Percentiles rank a stretch among this genome's conserved stretches.
Conservation (phyloP, 139 green algal genomes). For the Chlamydomonas sphaeroides region DNA sequence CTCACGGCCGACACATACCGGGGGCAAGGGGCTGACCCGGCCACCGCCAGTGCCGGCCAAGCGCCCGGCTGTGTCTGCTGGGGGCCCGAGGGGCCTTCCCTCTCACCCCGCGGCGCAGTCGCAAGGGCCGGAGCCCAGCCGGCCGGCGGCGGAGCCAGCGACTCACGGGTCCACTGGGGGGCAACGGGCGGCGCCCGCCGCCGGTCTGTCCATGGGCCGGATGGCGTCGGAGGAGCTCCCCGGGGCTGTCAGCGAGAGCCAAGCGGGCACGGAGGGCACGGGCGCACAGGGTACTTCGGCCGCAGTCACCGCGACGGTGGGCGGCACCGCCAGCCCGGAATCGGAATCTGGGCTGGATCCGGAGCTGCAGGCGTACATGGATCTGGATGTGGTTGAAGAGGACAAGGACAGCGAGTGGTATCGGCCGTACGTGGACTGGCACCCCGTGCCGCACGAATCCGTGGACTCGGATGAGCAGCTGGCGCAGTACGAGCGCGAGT, state of each 20-base stretch:
- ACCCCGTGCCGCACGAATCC: constrained; percentile 5
- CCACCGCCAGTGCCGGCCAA: too few species aligned
- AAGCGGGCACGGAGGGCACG: not conserved
- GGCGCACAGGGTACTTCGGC: not conserved
- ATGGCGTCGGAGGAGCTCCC: constrained; percentile 2
- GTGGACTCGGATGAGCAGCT: constrained; percentile 9
- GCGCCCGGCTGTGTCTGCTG: too few species aligned
- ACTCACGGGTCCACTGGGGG: too few species aligned
- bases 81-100: too few species aligned
- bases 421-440: constrained; percentile 25
- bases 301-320: not conserved
- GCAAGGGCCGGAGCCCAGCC: too few species aligned
- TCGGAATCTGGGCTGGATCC: constrained; percentile 16
- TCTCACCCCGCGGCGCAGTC: too few species aligned
- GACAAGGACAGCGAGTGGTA: constrained; percentile 30
- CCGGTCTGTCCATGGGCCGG: too few species aligned
- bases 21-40: too few species aligned
- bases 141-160: too few species aligned
- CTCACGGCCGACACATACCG: too few species aligned
- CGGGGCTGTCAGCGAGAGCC: constrained; percentile 1
- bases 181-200: too few species aligned
- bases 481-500: constrained; percentile 28
- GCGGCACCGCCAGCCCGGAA: not conserved
- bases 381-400: constrained; percentile 26
- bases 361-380: constrained; percentile 23